Conservation (phyloP, 2,329 filamentous ascomycete genomes). For the Neocucurbitaria cava region DNA sequence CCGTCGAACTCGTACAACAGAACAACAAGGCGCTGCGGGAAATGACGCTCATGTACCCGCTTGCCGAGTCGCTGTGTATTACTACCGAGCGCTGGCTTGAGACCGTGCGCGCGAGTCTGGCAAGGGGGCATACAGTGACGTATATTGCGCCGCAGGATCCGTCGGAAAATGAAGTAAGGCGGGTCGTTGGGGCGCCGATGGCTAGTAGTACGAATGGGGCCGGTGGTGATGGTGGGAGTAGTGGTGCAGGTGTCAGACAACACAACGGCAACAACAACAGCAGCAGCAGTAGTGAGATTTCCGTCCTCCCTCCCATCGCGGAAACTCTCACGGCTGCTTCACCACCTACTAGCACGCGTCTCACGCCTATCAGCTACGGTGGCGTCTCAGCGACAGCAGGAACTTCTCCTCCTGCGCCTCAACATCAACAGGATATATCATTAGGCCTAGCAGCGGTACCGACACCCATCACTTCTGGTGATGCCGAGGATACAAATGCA, state of each 20-base stretch:
- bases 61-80: slow-evolving; percentile 39
- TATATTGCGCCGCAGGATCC: slow-evolving; percentile 41
- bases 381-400: too few species aligned
- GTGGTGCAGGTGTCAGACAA: too few species aligned
- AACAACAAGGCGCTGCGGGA: slow-evolving; percentile 40
- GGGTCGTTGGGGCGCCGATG: slow-evolving; percentile 26
- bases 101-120: slow-evolving; percentile 38
- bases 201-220: neutral
- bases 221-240: too few species aligned
- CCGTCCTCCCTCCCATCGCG: slow-evolving; percentile 22
- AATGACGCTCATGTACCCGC: slow-evolving; percentile 41
- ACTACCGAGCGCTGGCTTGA: slow-evolving; percentile 42
- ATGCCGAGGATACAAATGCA: slow-evolving; percentile 13
- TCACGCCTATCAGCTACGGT: slow-evolving; percentile 12
- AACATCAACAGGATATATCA: neutral
- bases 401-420: neutral
- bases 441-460: slow-evolving; percentile 2
- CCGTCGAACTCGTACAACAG: slow-evolving; percentile 39
- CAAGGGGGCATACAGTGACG: slow-evolving; percentile 32
- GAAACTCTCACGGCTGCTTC: slow-evolving; percentile 15
- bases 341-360: slow-evolving; percentile 16
- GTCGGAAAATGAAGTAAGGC: slow-evolving; percentile 33
- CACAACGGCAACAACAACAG: neutral
- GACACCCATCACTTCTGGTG: slow-evolving; percentile 3
- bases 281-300: slow-evolving; percentile 12